Percentiles rank a stretch among this genome's conserved stretches.
phyloP scores from a whole-genome alignment of 331 rosid species.

The Erythrophleum ivorense region DNA sequence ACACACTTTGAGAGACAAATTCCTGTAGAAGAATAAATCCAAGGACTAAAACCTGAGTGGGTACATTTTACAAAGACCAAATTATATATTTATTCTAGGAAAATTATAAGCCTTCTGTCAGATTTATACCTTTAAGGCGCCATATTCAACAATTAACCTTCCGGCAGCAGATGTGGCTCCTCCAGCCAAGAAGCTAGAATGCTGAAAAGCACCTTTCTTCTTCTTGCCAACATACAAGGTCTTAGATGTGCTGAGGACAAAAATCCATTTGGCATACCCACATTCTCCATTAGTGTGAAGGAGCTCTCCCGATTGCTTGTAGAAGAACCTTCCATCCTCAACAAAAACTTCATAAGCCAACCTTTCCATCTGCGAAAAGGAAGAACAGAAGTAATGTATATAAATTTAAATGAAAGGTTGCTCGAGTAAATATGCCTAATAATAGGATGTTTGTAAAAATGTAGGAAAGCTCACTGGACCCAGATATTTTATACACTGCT shows the following conservation, averaged over 20 bases:
- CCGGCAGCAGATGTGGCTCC: constrained; percentile 83
- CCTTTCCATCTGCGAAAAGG: constrained; percentile 69
- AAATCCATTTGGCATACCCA: constrained; percentile 60
- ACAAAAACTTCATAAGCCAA: constrained; percentile 74
- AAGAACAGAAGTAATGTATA: background rate
- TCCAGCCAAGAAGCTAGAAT: constrained; percentile 65
- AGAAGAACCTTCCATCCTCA: constrained; percentile 65
- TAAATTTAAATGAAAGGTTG: background rate
- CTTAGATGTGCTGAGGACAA: constrained; percentile 69
- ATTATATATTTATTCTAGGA: background rate
- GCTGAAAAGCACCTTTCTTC: constrained; percentile 35
- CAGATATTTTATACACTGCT: constrained; percentile 33
- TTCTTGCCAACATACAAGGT: constrained; percentile 67
- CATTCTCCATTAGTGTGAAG: constrained; percentile 59
- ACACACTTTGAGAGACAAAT: background rate
- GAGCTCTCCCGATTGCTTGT: constrained; percentile 67
- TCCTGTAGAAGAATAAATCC: background rate
- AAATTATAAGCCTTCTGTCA: background rate
- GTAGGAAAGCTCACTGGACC: constrained; percentile 72
- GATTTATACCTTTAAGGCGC: constrained; percentile 60
- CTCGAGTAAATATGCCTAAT: background rate
- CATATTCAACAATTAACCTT: constrained; percentile 66
- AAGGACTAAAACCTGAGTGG: background rate
- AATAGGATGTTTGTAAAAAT: background rate
- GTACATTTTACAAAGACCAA: background rate